Percentiles rank a stretch among this genome's conserved stretches.
Evolutionary conservation across 1,284 basidiomycete species (phyloP).

Genomic region (Agaricales sp.): DNA sequence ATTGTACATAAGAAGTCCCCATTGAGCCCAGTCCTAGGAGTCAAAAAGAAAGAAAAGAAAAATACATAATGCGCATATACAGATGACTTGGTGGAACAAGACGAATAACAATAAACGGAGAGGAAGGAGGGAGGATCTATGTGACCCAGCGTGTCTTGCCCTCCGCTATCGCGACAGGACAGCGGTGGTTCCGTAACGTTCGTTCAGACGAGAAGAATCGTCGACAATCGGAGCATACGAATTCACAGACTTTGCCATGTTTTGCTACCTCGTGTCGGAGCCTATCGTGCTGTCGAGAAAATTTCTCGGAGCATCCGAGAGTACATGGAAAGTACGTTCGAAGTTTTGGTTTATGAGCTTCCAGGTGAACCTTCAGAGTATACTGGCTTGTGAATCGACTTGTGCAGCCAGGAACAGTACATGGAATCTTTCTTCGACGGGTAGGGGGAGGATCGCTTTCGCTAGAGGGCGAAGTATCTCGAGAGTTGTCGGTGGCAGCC

Average conservation of each 20-base stretch:
- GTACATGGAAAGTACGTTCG: constrained; percentile 7
- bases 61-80: background rate
- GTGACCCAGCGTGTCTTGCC: constrained; percentile 1
- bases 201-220: constrained; percentile 7
- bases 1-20: background rate
- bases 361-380: constrained; percentile 2
- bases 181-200: constrained; percentile 5
- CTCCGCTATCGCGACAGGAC: constrained; percentile 2
- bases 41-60: background rate
- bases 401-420: constrained; percentile 1
- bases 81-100: background rate
- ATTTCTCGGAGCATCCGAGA: constrained; percentile 5
- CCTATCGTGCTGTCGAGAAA: constrained; percentile 8
- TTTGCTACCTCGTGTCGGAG: constrained; percentile 8
- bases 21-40: background rate
- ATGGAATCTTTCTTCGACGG: constrained; percentile 1
- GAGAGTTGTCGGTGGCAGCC: background rate
- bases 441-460: background rate
- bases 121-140: background rate
- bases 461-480: constrained; percentile 1
- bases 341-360: constrained; percentile 1
- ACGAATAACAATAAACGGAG: background rate
- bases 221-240: constrained; percentile 5
- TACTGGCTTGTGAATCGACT: constrained; percentile 2
- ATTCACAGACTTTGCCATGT: constrained; percentile 7